Base-by-base conservation (phyloP, 2,329 filamentous ascomycete species). In the Colletotrichum paranaense region DNA sequence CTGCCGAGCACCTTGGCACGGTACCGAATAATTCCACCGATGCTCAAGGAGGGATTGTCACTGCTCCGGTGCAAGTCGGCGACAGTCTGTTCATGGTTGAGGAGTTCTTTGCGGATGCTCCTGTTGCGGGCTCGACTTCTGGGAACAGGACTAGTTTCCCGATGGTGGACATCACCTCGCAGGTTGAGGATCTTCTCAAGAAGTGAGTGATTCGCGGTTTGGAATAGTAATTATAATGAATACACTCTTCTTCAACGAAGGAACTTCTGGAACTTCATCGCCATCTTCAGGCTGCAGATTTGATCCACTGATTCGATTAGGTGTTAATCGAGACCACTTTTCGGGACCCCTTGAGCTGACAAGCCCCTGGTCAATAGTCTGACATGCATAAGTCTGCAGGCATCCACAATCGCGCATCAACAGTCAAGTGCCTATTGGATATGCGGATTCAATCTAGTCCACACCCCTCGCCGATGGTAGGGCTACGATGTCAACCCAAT, bases 1-100 rank as follows among this genome's bases (percentile, higher is more conserved):
- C 75, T 3, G 83, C 83, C 3, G 79, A 83, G 75, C 79, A 82
- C 24, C 53, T 84, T 11, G 83, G 83, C 0, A 77, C 76, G 0
- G 76, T 84, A 0, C 66, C 80, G 16, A 80, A 78, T 26, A 68
- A 71, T 5, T 73, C 70, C 6, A 22, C 67, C 2, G 66, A 53
- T 28, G 67, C 70, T 12, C 70, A 70, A 24, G 70, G 73, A 8
- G 73, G 70, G 1, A 55, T 49, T 12, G 49, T 73, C 38, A 68
- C 71, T 14, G 57, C 65, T 7, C 28, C 70, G 14, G 65, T 75
- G 11, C 70, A 75, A 28, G 58, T 78, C 69, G 69, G 73, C 19
- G 32, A 70, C 5, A 66, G 49, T 2, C 19, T 75, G 26, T 75
- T 69, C 57, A 55, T 66, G 62, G 62, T 70, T n/a, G 66, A 73